Conservation (phyloP, 768 basidiomycete genomes). For the Sistotremastrum niveocremeum region DNA sequence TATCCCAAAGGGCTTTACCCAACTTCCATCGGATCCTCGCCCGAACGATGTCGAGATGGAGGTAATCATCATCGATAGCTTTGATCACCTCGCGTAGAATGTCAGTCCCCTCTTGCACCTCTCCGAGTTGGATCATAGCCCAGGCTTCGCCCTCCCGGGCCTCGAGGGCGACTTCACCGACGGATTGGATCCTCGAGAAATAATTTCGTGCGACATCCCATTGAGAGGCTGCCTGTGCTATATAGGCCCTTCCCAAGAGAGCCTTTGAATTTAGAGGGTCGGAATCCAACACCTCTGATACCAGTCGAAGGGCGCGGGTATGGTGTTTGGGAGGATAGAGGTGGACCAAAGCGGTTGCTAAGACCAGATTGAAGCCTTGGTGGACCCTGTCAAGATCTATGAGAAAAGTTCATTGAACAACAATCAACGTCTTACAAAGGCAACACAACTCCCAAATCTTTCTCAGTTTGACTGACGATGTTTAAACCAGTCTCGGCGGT, state of each 20-base stretch:
- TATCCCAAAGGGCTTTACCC: constrained; percentile 62
- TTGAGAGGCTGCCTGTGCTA: constrained; percentile 45
- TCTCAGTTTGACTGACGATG: constrained; percentile 38
- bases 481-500: constrained; percentile 59
- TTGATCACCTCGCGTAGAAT: constrained; percentile 35
- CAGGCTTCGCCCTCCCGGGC: constrained; percentile 77
- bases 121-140: constrained; percentile 52
- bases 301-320: constrained; percentile 53
- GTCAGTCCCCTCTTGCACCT: constrained; percentile 30
- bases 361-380: constrained; percentile 53
- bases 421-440: constrained; percentile 25
- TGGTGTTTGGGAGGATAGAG: constrained; percentile 87
- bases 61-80: constrained; percentile 36
- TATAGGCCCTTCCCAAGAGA: constrained; percentile 63
- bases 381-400: constrained; percentile 32
- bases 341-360: constrained; percentile 72
- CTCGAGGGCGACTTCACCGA: constrained; percentile 36
- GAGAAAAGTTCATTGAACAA: background rate
- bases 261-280: constrained; percentile 51
- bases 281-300: constrained; percentile 54
- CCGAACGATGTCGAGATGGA: background rate
- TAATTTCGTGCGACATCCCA: constrained; percentile 55
- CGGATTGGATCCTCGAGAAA: constrained; percentile 45
- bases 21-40: constrained; percentile 80
- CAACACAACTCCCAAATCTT: constrained; percentile 41